Conservation (phyloP, 768 basidiomycete genomes). For the Steccherinum ochraceum region DNA sequence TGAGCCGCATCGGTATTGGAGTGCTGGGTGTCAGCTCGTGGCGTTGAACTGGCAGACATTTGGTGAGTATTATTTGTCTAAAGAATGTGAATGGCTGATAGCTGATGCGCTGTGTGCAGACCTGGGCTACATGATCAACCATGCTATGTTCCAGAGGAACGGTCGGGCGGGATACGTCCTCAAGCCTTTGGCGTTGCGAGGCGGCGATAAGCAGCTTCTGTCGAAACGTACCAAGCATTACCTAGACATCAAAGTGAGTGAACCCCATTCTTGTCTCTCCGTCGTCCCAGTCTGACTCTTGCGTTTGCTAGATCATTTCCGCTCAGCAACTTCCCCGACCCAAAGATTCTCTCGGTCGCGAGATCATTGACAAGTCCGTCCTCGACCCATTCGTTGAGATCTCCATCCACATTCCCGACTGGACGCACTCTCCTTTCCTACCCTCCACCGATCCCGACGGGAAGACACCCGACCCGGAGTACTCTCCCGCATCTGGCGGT, state of each 20-base stretch:
- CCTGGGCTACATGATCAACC: constrained; percentile 86
- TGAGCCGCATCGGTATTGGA: constrained; percentile 86
- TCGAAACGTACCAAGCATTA: constrained; percentile 47
- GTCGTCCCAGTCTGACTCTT: background rate
- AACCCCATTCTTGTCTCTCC: background rate
- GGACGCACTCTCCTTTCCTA: constrained; percentile 34
- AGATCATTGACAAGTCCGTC: constrained; percentile 50
- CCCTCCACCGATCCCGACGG: constrained; percentile 9
- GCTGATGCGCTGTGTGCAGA: constrained; percentile 38
- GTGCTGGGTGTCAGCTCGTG: constrained; percentile 80
- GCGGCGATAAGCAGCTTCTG: constrained; percentile 54
- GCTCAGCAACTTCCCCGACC: constrained; percentile 85
- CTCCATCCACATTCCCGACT: constrained; percentile 70
- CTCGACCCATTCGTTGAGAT: constrained; percentile 79
- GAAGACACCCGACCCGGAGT: constrained; percentile 2
- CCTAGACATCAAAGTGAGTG: constrained; percentile 56
- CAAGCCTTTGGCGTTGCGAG: constrained; percentile 74
- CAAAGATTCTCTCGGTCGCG: constrained; percentile 55
- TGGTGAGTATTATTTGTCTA: constrained; percentile 43
- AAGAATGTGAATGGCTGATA: background rate
- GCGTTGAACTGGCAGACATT: constrained; percentile 98
- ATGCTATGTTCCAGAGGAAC: constrained; percentile 92
- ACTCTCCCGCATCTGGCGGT: constrained; percentile 10
- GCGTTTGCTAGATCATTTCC: constrained; percentile 60
- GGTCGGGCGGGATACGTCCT: constrained; percentile 86